Evolutionary conservation across 2,329 filamentous ascomycete genomes (phyloP).

Genomic region (Stromatinia cepivora): DNA sequence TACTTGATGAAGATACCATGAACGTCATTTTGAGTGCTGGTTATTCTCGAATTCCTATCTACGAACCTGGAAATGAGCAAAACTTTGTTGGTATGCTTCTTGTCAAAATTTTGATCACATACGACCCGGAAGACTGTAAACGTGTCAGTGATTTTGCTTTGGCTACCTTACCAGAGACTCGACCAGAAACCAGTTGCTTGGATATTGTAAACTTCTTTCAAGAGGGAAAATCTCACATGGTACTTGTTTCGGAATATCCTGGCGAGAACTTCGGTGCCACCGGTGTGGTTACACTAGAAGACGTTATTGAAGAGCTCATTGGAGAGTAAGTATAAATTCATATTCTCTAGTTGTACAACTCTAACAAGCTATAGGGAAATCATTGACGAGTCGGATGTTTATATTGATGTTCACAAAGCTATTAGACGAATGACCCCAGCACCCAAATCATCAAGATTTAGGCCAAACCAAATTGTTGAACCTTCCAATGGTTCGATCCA

Average conservation of each 20-base stretch:
- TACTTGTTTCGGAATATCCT: constrained; percentile 84
- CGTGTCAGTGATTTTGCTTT: constrained; percentile 87
- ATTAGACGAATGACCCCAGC: constrained; percentile 65
- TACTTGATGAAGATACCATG: constrained; percentile 92
- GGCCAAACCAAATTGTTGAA: constrained; percentile 54
- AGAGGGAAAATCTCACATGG: constrained; percentile 99
- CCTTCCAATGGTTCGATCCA: constrained; percentile 42
- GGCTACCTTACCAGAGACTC: constrained; percentile 91
- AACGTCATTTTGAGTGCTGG: constrained; percentile 89
- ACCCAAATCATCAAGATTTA: constrained; percentile 69
- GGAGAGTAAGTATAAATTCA: constrained; percentile 71
- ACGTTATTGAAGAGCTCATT: constrained; percentile 98
- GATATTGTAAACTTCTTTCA: constrained; percentile 99
- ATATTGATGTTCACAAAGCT: constrained; percentile 96
- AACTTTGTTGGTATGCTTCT: constrained; percentile 98
- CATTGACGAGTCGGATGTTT: constrained; percentile 97
- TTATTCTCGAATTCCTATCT: constrained; percentile 94
- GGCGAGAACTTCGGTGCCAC: constrained; percentile 89
- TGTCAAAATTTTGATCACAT: constrained; percentile 98
- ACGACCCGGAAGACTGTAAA: constrained; percentile 86
- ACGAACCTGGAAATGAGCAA: constrained; percentile 75
- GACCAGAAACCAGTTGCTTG: constrained; percentile 91
- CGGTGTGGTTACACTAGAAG: constrained; percentile 92
- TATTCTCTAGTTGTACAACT: constrained; percentile 24
- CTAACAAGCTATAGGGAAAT: constrained; percentile 70